phyloP scores from a whole-genome alignment of 2,329 filamentous ascomycete genomes.

The Fusarium sp. region DNA sequence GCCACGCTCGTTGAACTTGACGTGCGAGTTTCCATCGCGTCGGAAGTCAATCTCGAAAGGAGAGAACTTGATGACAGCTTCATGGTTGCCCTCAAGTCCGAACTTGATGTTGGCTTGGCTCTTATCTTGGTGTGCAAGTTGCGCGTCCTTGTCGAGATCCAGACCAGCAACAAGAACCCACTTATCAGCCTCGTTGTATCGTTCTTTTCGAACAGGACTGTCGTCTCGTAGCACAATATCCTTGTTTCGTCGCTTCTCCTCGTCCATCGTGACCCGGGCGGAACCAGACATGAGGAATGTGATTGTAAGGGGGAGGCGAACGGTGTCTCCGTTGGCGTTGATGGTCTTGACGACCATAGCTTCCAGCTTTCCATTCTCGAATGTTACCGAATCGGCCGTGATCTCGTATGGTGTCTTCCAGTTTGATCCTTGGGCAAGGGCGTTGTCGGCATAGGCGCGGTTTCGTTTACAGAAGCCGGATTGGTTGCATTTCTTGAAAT shows the following conservation, averaged over 20 bases:
- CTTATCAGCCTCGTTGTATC: slow-evolving; percentile 90
- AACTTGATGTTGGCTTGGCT: slow-evolving; percentile 80
- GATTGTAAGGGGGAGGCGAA: slow-evolving; percentile 83
- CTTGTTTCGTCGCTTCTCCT: slow-evolving; percentile 88
- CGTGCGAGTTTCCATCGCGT: slow-evolving; percentile 81
- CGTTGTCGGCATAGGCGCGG: slow-evolving; percentile 85
- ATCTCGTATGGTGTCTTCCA: slow-evolving; percentile 88
- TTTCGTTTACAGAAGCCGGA: slow-evolving; percentile 98
- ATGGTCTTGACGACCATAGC: slow-evolving; percentile 86
- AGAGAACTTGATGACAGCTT: slow-evolving; percentile 83
- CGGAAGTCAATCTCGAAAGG: slow-evolving; percentile 90
- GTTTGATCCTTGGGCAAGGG: slow-evolving; percentile 68
- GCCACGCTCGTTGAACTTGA: slow-evolving; percentile 91
- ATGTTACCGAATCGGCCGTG: slow-evolving; percentile 74
- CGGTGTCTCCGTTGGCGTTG: slow-evolving; percentile 69
- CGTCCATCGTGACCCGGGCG: slow-evolving; percentile 88
- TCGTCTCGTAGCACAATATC: slow-evolving; percentile 88
- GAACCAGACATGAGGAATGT: slow-evolving; percentile 91
- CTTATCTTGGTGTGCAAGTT: slow-evolving; percentile 73
- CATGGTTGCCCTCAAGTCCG: slow-evolving; percentile 78
- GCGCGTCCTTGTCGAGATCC: slow-evolving; percentile 76
- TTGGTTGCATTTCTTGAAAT: slow-evolving; percentile 96
- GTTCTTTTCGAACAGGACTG: slow-evolving; percentile 86
- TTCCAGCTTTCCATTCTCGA: slow-evolving; percentile 83
- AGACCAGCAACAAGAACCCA: slow-evolving; percentile 89